Percentiles rank a stretch among this genome's conserved stretches.
phyloP scores from a whole-genome alignment of 169 alveolate species.

The Eimeria falciformis region DNA sequence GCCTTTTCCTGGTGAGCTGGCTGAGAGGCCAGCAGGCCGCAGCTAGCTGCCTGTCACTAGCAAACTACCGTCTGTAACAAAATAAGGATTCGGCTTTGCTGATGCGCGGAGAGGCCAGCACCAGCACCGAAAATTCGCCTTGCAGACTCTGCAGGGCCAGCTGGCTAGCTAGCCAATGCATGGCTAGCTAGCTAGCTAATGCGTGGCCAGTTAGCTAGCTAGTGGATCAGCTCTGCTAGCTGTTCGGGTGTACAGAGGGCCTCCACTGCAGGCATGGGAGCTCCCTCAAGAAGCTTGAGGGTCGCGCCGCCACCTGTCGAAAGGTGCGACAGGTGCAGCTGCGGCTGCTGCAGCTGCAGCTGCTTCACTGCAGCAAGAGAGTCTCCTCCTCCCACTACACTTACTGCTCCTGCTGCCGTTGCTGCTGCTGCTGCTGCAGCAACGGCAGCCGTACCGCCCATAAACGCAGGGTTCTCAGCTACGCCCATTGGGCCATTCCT shows the following conservation, averaged over 20 bases:
- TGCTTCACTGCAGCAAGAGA: constrained; percentile 95
- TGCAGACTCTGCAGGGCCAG: background rate
- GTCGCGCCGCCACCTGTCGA: constrained; percentile 99
- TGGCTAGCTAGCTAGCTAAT: constrained; percentile 13
- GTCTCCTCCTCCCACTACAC: constrained; percentile 97
- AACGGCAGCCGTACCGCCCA: constrained; percentile 88
- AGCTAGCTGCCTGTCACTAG: too few species aligned
- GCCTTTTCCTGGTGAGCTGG: too few species aligned
- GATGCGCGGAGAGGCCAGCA: too few species aligned
- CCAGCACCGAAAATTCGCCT: too few species aligned
- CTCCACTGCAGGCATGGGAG: constrained; percentile 95
- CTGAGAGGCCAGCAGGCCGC: too few species aligned
- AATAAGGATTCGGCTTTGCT: too few species aligned
- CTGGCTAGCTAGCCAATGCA: constrained; percentile 6
- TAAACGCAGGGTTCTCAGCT: constrained; percentile 93
- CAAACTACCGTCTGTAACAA: too few species aligned
- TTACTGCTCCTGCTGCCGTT: constrained; percentile 91
- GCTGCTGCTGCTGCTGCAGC: constrained; percentile 82
- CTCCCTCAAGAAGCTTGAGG: constrained; percentile 97
- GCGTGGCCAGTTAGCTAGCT: too few species aligned
- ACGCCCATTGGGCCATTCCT: constrained; percentile 90
- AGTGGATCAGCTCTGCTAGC: background rate
- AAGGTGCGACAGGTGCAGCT: constrained; percentile 92
- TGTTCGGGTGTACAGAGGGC: constrained; percentile 83
- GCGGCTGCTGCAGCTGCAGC: constrained; percentile 85